Percentiles rank a stretch among this genome's conserved stretches.
These are phyloP conservation scores for Jaenimonas drosophilae DNA, from an alignment of 208 protist genomes.

Conservation along the genomic window DNA sequence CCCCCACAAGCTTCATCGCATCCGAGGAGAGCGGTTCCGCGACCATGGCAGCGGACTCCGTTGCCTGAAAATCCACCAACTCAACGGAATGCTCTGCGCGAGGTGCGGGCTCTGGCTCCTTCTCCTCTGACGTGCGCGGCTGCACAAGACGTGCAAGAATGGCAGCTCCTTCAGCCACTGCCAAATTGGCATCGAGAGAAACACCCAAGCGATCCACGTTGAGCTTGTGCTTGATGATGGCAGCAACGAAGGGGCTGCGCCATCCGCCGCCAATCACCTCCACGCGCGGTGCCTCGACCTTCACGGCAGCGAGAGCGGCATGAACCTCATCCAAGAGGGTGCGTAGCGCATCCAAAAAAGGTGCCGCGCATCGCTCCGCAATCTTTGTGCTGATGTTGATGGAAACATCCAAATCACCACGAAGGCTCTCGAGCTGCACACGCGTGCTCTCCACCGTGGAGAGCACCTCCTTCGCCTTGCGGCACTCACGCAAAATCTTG, in stretches of 20 bases:
- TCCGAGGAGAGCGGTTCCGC: constrained; percentile 11
- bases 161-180: constrained; percentile 54
- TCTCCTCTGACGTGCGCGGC: neutral
- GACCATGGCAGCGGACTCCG: constrained; percentile 7
- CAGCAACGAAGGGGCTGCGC: constrained; percentile 38
- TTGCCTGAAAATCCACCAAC: constrained; percentile 21
- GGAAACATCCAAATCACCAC: constrained; percentile 23
- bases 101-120: too few species aligned
- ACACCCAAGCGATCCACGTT: constrained; percentile 26
- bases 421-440: constrained; percentile 46
- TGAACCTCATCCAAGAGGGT: constrained; percentile 8
- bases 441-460: constrained; percentile 40
- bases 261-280: constrained; percentile 72
- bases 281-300: constrained; percentile 16
- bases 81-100: constrained; percentile 22
- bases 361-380: constrained; percentile 18
- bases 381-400: constrained; percentile 20
- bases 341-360: constrained; percentile 29
- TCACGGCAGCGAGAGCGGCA: constrained; percentile 1
- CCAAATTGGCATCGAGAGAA: constrained; percentile 47
- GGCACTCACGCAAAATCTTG: constrained; percentile 45
- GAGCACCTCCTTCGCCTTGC: constrained; percentile 66
- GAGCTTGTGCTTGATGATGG: constrained; percentile 32
- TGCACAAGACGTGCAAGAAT: constrained; percentile 14
- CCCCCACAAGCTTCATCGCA: constrained; percentile 12